Base-by-base conservation (phyloP, 306 rosid genomes). In the Pterocarpus santalinus region DNA sequence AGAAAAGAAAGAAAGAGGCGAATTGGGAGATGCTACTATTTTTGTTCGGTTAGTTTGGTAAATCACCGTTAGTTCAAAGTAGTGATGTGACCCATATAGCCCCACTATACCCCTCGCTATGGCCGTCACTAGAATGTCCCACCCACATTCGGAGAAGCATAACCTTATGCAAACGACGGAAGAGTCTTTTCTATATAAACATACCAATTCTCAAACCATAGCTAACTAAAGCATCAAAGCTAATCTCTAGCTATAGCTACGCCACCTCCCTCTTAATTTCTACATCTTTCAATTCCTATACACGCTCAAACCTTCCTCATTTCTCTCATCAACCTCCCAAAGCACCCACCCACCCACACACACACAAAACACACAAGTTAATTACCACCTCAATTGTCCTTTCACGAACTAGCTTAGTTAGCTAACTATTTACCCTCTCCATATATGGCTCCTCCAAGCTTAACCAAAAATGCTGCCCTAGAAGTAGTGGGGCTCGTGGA, bases 391-490 rank as follows among this genome's bases (percentile, higher is more conserved):
- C 9, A 28, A 60, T 11, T 12, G 2, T 64, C 3, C 71, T 13
- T 14, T 33, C 15, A 55, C 10, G 2, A 38, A 38, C 41, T 55
- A 16, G 32, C 39, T 51, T 28, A 61, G 3, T 13, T 38, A n/a
- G 2, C 1, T 65, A 7, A 9, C 22, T 16, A 7, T 17, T 2
- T 14, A 13, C 46, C 2, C 15, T 65, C n/a, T 58, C 49, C 83
- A 90, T 5, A 4, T 43, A 43, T 93, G 96, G 94, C 96, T 75
- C 92, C 95, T 68, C 92, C 95, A 49, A 89, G 87, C 88, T 63
- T 91, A 62, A 72, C 69, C 52, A 91, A 88, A 87, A 72, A 74
- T 5, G 36, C 39, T 3, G 49, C 86, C 75, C 22, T 49, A 32
- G 75, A 85, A 8, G 35, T 63, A 72, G 69, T 79, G 53, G 80